Percentiles rank a stretch among this genome's conserved stretches.
phyloP scores from a whole-genome alignment of 768 basidiomycete genomes.

The Lactarius sanguifluus region DNA sequence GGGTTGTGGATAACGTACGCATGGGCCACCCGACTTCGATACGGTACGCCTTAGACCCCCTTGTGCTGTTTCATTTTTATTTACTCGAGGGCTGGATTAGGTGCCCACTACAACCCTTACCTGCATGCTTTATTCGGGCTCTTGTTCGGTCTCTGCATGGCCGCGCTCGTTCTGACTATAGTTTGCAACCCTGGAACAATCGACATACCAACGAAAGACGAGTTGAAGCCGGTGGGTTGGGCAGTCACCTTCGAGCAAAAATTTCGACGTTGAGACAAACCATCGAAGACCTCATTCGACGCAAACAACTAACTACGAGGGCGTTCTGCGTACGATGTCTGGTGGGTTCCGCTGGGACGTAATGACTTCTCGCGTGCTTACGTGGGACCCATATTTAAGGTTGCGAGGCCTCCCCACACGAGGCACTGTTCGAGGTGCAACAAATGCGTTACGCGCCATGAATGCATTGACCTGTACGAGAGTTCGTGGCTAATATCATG shows the following conservation, averaged over 20 bases:
- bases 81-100: neutral
- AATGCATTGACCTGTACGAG: neutral
- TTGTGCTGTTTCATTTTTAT: neutral
- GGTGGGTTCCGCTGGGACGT: neutral
- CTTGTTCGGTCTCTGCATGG: neutral
- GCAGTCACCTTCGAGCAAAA: neutral
- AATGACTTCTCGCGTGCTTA: neutral
- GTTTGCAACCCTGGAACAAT: constrained; percentile 14
- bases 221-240: constrained; percentile 2
- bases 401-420: neutral
- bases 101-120: neutral
- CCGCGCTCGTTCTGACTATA: neutral
- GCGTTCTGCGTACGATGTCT: constrained; percentile 10
- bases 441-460: constrained; percentile 7
- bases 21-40: constrained; percentile 15
- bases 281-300: constrained; percentile 2
- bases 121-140: neutral
- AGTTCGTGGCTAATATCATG: neutral
- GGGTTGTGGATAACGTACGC: constrained; percentile 3
- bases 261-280: neutral
- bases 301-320: neutral
- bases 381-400: neutral
- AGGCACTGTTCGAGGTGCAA: constrained; percentile 18
- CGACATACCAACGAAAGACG: neutral
- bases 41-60: neutral